Evolutionary conservation across 1,284 basidiomycete species (phyloP).

Genomic region (Ustilago cynodontis): DNA sequence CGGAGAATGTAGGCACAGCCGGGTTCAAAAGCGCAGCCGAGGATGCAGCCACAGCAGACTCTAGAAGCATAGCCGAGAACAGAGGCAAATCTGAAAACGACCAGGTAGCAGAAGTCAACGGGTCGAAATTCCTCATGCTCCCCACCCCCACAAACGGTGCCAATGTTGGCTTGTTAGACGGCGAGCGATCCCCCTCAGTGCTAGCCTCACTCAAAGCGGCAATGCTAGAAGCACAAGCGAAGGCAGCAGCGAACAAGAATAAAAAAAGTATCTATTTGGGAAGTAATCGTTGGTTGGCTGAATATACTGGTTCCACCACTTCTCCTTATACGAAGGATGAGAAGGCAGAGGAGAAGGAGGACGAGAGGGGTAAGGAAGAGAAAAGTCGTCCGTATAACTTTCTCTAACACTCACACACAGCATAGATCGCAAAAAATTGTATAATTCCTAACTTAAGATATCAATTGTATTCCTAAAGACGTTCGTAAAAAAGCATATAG

Average conservation of each 20-base stretch:
- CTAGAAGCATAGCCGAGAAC: too few relatives aligned
- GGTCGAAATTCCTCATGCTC: background rate
- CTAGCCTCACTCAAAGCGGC: constrained; percentile 35
- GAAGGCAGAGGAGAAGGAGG: background rate
- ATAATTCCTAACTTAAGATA: background rate
- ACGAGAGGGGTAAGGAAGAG: too few relatives aligned
- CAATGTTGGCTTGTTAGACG: constrained; percentile 2
- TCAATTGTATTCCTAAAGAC: constrained; percentile 56
- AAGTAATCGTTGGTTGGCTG: constrained; percentile 18
- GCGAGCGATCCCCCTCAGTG: constrained; percentile 28
- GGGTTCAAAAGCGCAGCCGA: too few relatives aligned
- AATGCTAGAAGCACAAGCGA: constrained; percentile 41
- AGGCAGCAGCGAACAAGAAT: constrained; percentile 10
- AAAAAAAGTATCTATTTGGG: constrained; percentile 44
- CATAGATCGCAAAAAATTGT: background rate
- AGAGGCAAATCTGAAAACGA: too few relatives aligned
- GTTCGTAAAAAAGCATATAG: constrained; percentile 90
- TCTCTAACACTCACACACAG: constrained; percentile 16
- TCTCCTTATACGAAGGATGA: background rate
- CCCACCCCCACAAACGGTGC: background rate
- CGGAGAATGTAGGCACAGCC: too few relatives aligned
- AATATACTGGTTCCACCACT: constrained; percentile 10
- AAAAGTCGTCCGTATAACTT: constrained; percentile 23
- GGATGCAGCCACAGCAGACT: too few relatives aligned
- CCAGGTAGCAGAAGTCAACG: background rate